Evolutionary conservation across 768 basidiomycete genomes (phyloP).

Genomic region (button mushroom (Agaricus bisporus)): DNA sequence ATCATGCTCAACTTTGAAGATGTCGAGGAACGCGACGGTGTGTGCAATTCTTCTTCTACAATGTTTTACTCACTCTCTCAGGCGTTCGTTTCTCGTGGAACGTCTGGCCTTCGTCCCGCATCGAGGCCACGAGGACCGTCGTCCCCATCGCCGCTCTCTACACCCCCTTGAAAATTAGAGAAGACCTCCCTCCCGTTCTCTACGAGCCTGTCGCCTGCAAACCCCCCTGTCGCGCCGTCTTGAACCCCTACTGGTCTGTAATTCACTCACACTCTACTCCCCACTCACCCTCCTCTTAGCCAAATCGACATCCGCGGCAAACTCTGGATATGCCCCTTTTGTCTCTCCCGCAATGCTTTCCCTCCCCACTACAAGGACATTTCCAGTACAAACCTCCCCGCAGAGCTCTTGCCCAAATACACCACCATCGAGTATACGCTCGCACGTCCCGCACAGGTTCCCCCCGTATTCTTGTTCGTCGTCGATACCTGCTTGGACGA

Average conservation of each 20-base stretch:
- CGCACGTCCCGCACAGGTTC: conserved; percentile 81
- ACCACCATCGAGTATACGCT: conserved; percentile 99
- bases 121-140: conserved; percentile 96
- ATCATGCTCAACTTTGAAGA: conserved; percentile 87
- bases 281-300: conserved; percentile 34
- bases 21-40: conserved; percentile 96
- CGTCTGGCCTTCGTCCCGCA: conserved; percentile 96
- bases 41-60: too few species aligned
- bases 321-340: conserved; percentile 99
- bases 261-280: conserved; percentile 4
- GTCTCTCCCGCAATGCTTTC: conserved; percentile 93
- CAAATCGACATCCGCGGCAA: conserved; percentile 99
- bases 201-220: conserved; percentile 99
- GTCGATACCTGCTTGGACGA: conserved; percentile 96
- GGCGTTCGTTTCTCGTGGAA: conserved; percentile 98
- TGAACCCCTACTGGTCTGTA: conserved; percentile 93
- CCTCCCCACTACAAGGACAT: conserved; percentile 99
- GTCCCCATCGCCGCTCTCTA: conserved; percentile 98
- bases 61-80: too few species aligned
- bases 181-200: conserved; percentile 91
- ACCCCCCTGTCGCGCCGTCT: conserved; percentile 92
- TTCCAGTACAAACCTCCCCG: conserved; percentile 92
- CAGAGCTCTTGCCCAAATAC: conserved; percentile 95
- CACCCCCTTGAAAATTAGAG: conserved; percentile 88
- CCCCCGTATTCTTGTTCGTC: conserved; percentile 95